Evolutionary conservation across 2,329 filamentous ascomycete species (phyloP), one percentile per base, ranked within the genome.

Genomic region (Cephalotrichum gorgonifer): DNA sequence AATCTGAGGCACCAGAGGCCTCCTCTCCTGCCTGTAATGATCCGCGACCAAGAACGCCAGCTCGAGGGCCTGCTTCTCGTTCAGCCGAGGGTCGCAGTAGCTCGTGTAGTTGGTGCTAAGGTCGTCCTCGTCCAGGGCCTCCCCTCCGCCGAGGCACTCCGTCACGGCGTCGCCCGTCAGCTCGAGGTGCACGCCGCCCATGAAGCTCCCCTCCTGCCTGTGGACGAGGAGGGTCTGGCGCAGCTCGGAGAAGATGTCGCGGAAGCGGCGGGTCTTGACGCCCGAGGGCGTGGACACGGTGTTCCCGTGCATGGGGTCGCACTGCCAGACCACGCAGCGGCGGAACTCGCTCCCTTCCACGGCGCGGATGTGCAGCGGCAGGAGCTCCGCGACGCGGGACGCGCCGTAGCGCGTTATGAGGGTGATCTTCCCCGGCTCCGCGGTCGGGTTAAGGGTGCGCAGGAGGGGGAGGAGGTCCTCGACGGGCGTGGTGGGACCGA

Each of bases 291-390:
- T 91, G 20, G 78, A 76, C 41, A 75, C 70, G 33, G 81, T 85
- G 67, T 85, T 85, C 54, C 93, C 93, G 68, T 98, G 93, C 93
- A 98, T 98, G 22, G 93, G 93, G 67, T 98, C 93, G 69, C 91
- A 97, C 70, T 97, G 93, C 91, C 91, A 97, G 57, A 96, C 88
- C 4, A 95, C 88, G 22, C 66, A 69, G 46, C 72, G 65, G 43
- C 65, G 64, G 65, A 80, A 81, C 66, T 83, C 88, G 50, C 86
- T 90, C 57, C 75, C 75, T 64, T 93, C 85, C 25, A 98, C 91
- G 33, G 88, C 88, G 56, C 85, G 81, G 62, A 98, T 97, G 66
- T 97, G 93, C 8, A 71, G 74, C 0, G 89, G 88, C 1, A 98
- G 78, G 54, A 95, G 79, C 5, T 76, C 67, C 45, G 79, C 73